Evolutionary conservation across 805 yeast species (phyloP).

Genomic region (Komagataella ulmi): DNA sequence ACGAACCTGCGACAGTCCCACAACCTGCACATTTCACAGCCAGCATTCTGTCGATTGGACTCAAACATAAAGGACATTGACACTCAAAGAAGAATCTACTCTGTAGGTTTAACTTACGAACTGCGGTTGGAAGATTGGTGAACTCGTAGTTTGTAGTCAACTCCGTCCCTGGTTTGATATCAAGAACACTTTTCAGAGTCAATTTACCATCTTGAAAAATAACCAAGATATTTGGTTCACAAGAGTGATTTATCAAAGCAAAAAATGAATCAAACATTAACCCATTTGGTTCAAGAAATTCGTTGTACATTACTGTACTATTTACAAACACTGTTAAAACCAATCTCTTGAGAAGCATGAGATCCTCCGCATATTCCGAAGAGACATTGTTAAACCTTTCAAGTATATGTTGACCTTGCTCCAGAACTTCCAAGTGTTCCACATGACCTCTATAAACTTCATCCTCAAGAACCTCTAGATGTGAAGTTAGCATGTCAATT

Average conservation of each 20-base stretch:
- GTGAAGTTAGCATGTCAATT: background rate
- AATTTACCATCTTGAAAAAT: conserved; percentile 10
- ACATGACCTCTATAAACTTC: background rate
- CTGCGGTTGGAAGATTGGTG: conserved; percentile 13
- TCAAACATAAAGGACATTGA: conserved; percentile 16
- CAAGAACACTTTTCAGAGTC: conserved; percentile 9
- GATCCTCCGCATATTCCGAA: background rate
- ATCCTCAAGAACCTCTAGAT: background rate
- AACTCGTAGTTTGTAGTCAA: conserved; percentile 18
- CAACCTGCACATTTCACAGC: conserved; percentile 15
- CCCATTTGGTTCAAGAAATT: conserved; percentile 17
- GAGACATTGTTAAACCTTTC: conserved; percentile 1
- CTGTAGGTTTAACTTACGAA: conserved; percentile 15
- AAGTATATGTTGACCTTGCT: background rate
- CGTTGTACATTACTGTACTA: conserved; percentile 14
- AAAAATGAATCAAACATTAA: conserved; percentile 21
- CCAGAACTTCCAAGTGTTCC: background rate
- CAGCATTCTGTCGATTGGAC: conserved; percentile 13
- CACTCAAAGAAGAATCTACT: conserved; percentile 20
- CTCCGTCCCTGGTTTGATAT: conserved; percentile 13
- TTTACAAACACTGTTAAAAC: conserved; percentile 13
- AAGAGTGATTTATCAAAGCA: conserved; percentile 26
- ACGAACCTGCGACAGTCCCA: conserved; percentile 5
- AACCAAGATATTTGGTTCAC: conserved; percentile 20
- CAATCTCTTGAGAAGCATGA: background rate